These are phyloP conservation scores for Xerocomellus dryophilus DNA, from an alignment of 768 basidiomycete genomes.

Conservation along the genomic window DNA sequence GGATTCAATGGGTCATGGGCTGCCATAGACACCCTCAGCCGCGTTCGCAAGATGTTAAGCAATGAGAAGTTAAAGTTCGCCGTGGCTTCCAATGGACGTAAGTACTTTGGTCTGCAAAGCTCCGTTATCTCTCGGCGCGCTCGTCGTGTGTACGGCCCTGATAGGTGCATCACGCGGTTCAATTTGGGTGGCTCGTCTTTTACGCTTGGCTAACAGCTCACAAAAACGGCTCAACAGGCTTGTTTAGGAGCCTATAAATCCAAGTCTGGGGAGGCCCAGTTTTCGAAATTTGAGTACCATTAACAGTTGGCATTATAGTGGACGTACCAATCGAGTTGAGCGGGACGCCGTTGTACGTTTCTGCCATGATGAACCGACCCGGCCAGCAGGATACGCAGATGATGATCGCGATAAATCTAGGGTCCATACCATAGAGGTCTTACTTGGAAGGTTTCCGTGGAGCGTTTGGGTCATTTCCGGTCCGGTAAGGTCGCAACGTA, in stretches of 20 bases:
- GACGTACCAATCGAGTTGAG: not conserved
- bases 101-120: not conserved
- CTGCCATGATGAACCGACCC: not conserved
- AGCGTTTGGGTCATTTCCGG: not conserved
- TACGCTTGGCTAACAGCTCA: not conserved
- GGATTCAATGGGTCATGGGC: not conserved
- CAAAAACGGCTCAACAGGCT: not conserved
- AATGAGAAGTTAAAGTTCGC: constrained; percentile 3
- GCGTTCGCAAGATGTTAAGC: not conserved
- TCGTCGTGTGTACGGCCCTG: not conserved
- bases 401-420: constrained; percentile 3
- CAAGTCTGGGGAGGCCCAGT: not conserved
- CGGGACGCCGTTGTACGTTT: constrained; percentile 2
- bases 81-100: constrained; percentile 4
- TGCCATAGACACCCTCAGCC: not conserved
- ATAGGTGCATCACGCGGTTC: not conserved
- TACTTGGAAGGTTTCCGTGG: not conserved
- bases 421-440: constrained; percentile 2
- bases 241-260: not conserved
- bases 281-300: not conserved
- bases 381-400: not conserved
- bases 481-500: not conserved
- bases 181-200: not conserved
- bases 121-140: not conserved
- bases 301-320: not conserved